Percentiles rank a stretch among this genome's conserved stretches.
Conservation (phyloP, 1,139 yeast species). For the Blastobotrys serpentis region DNA sequence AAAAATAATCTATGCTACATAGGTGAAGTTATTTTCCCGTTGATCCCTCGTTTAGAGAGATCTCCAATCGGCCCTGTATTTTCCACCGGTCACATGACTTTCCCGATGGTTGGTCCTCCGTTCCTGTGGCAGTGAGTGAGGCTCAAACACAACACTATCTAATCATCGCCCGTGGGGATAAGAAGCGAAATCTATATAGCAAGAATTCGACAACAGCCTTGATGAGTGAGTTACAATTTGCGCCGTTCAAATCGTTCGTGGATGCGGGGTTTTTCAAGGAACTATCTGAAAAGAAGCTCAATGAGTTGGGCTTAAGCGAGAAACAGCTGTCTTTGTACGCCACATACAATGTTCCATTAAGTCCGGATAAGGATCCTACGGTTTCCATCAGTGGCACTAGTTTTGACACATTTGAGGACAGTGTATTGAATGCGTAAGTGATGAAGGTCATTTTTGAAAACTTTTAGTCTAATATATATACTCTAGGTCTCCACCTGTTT, state of each 20-base stretch:
- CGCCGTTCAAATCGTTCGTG: constrained; percentile 66
- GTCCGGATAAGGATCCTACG: constrained; percentile 30
- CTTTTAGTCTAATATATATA: neutral
- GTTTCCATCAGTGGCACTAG: constrained; percentile 28
- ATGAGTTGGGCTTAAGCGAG: constrained; percentile 61
- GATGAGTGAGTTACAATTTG: constrained; percentile 37
- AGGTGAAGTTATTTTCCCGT: too few relatives aligned
- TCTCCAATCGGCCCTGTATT: too few relatives aligned
- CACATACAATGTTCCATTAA: constrained; percentile 48
- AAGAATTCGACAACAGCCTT: neutral
- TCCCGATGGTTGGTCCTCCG: too few relatives aligned
- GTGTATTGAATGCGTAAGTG: constrained; percentile 10
- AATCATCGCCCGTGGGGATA: neutral
- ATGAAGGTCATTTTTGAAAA: neutral
- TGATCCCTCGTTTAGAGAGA: too few relatives aligned
- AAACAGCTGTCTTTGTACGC: constrained; percentile 44
- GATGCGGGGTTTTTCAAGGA: constrained; percentile 84
- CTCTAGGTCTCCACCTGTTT: constrained; percentile 7
- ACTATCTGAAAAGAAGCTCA: constrained; percentile 64
- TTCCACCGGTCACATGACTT: neutral
- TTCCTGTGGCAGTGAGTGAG: too few relatives aligned
- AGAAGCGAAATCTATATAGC: too few relatives aligned
- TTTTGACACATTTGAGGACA: constrained; percentile 23
- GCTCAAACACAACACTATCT: neutral
- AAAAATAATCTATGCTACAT: too few relatives aligned